Evolutionary conservation across 2,329 filamentous ascomycete genomes (phyloP).

Genomic region (Neurospora sp.): DNA sequence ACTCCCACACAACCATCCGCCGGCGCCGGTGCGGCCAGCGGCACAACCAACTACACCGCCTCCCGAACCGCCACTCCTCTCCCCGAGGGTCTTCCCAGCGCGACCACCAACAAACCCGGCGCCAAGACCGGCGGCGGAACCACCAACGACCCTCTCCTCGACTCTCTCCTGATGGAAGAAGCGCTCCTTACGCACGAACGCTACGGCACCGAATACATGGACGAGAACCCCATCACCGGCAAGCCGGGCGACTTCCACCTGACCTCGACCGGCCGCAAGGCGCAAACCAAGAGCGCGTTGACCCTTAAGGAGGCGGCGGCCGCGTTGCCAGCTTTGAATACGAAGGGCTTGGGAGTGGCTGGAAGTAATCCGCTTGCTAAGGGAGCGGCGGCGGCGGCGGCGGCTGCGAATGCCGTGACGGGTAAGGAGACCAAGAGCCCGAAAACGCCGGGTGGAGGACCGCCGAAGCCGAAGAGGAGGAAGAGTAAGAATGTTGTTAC

Average conservation of each 20-base stretch:
- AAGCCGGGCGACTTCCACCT: constrained; percentile 57
- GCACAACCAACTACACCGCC: constrained; percentile 16
- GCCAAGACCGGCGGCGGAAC: constrained; percentile 24
- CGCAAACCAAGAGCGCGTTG: constrained; percentile 11
- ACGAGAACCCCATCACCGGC: constrained; percentile 59
- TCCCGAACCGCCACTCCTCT: constrained; percentile 39
- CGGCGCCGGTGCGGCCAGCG: constrained; percentile 11
- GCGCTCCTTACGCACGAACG: constrained; percentile 47
- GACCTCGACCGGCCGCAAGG: constrained; percentile 48
- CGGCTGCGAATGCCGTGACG: constrained; percentile 22
- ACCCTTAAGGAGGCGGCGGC: constrained; percentile 24
- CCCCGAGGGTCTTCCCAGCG: constrained; percentile 27
- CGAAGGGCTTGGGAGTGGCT: constrained; percentile 21
- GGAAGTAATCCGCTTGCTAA: background rate
- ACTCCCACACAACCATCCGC: constrained; percentile 20
- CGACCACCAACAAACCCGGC: constrained; percentile 17
- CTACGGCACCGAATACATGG: constrained; percentile 55
- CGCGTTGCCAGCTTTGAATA: constrained; percentile 26
- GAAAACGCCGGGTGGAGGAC: constrained; percentile 29
- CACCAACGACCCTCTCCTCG: constrained; percentile 28
- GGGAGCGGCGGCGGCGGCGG: constrained; percentile 14
- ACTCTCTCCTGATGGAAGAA: constrained; percentile 43
- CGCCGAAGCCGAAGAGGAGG: constrained; percentile 34
- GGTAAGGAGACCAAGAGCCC: constrained; percentile 34
- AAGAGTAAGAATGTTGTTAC: constrained; percentile 37